A percentile compares a stretch with the other conserved stretches of the same genome.
These are phyloP conservation scores for Neopestalotiopsis clavispora DNA, from an alignment of 2,329 filamentous ascomycete genomes.

Conservation along the genomic window DNA sequence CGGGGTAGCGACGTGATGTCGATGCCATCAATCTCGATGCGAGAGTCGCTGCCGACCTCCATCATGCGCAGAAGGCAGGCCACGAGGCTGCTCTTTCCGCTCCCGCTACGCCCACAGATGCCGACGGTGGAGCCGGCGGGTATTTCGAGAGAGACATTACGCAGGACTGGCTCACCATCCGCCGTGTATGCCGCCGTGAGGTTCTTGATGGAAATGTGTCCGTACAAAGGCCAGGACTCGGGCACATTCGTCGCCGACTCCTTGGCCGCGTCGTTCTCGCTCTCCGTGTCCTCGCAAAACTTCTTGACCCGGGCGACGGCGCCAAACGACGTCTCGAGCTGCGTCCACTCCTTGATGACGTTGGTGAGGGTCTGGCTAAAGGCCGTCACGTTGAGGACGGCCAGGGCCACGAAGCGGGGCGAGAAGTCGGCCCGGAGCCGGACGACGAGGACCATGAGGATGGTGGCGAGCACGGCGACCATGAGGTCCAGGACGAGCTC, in stretches of 20 bases:
- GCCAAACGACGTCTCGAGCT: constrained; percentile 19
- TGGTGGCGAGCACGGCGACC: constrained; percentile 15
- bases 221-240: constrained; percentile 11
- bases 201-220: background rate
- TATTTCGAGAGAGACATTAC: constrained; percentile 17
- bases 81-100: constrained; percentile 12
- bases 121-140: background rate
- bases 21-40: constrained; percentile 19
- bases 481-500: constrained; percentile 18
- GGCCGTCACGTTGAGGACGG: constrained; percentile 16
- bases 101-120: constrained; percentile 9
- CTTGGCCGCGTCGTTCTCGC: background rate
- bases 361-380: constrained; percentile 25
- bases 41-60: constrained; percentile 1
- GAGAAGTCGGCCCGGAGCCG: constrained; percentile 20
- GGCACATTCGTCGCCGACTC: background rate
- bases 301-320: constrained; percentile 18
- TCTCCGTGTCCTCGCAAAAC: background rate
- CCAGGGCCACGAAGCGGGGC: constrained; percentile 26
- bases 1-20: constrained; percentile 15
- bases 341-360: constrained; percentile 24
- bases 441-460: constrained; percentile 22
- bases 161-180: constrained; percentile 6
- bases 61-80: constrained; percentile 5
- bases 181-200: constrained; percentile 4